These are phyloP conservation scores for Cenchrus purpureus DNA, from an alignment of 176 grass and related monocot genomes.

Conservation along the genomic window DNA sequence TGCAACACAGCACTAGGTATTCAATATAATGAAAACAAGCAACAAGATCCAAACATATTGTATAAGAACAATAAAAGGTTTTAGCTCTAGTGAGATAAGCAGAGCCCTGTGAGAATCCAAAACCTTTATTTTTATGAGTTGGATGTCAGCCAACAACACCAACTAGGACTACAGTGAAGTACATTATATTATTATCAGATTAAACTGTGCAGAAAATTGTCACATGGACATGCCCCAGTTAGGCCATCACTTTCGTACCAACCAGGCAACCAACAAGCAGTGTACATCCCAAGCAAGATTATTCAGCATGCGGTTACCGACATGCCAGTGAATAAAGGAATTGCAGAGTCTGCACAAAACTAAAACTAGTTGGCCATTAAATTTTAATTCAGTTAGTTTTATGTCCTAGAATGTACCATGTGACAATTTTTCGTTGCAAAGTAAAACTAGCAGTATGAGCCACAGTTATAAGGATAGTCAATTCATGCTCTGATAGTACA, in stretches of 20 bases:
- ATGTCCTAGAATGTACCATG: neutral
- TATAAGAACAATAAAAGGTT: conserved; percentile 19
- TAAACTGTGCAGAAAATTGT: conserved; percentile 4
- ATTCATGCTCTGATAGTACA: neutral
- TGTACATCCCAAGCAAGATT: conserved; percentile 19
- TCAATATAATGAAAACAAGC: neutral
- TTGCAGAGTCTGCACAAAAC: neutral
- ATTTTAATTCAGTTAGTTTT: conserved; percentile 20
- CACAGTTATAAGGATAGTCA: conserved; percentile 14
- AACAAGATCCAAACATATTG: neutral
- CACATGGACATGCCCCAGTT: conserved; percentile 28
- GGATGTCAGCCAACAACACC: neutral
- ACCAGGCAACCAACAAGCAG: neutral
- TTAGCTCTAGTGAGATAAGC: neutral
- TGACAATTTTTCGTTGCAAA: neutral
- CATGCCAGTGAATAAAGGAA: conserved; percentile 11
- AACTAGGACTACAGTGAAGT: neutral
- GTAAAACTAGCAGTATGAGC: neutral
- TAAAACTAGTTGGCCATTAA: neutral
- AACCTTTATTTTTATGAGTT: conserved; percentile 4
- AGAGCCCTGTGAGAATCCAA: conserved; percentile 8
- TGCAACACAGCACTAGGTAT: neutral
- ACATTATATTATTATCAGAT: neutral
- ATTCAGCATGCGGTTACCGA: neutral
- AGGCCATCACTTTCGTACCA: conserved; percentile 33